Conservation (phyloP, 2,329 filamentous ascomycete species). For the Microdochium paspali region DNA sequence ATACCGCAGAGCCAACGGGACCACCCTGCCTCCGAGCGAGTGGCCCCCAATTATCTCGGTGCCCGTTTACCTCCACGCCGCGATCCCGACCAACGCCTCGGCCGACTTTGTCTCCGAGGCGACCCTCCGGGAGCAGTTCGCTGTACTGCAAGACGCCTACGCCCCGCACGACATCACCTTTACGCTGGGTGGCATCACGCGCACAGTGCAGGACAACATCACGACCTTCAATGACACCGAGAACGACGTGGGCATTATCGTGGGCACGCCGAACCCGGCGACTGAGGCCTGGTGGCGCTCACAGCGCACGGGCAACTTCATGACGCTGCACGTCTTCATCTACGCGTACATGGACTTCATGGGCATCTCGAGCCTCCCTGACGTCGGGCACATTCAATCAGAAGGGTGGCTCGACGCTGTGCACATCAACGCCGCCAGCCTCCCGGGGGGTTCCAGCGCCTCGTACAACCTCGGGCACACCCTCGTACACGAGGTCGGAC, state of each 20-base stretch:
- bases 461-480: conserved; percentile 18
- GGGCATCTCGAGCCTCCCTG: conserved; percentile 2
- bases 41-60: neutral
- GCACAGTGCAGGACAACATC: neutral
- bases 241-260: neutral
- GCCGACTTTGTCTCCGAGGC: neutral
- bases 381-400: conserved; percentile 13
- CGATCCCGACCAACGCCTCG: neutral
- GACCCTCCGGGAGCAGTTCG: conserved; percentile 1
- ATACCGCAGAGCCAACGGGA: neutral
- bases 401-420: conserved; percentile 7
- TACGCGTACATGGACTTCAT: conserved; percentile 5
- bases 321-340: conserved; percentile 3
- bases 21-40: neutral
- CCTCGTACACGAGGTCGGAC: conserved; percentile 22
- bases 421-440: conserved; percentile 6
- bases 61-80: conserved; percentile 1
- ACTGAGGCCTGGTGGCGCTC: neutral
- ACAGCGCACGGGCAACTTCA: conserved; percentile 1
- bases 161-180: conserved; percentile 1
- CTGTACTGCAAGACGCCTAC: conserved; percentile 1
- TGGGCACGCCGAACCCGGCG: neutral
- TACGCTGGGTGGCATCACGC: neutral
- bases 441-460: conserved; percentile 5
- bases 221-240: neutral